These are phyloP conservation scores for Colletotrichum magnum DNA, from an alignment of 2,329 filamentous ascomycete genomes.

Conservation along the genomic window DNA sequence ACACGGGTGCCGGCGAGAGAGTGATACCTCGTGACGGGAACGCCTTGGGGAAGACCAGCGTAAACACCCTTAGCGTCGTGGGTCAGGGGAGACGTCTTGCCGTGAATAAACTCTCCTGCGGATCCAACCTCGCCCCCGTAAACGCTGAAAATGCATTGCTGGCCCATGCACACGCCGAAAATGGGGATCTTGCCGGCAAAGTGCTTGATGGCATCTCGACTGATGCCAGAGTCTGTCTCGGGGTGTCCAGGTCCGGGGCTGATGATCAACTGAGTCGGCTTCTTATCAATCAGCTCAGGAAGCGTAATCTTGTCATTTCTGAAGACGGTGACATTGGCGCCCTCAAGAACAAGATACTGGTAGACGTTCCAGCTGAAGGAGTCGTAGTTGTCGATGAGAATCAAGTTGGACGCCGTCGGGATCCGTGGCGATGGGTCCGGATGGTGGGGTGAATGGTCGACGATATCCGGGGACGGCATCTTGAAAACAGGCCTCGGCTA, in stretches of 20 bases:
- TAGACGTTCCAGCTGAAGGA: slow-evolving; percentile 99
- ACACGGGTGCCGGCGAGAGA: slow-evolving; percentile 93
- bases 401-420: slow-evolving; percentile 86
- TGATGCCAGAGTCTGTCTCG: slow-evolving; percentile 90
- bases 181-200: slow-evolving; percentile 96
- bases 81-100: slow-evolving; percentile 91
- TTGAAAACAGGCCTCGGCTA: slow-evolving; percentile 42
- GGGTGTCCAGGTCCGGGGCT: slow-evolving; percentile 97
- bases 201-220: slow-evolving; percentile 89
- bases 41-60: slow-evolving; percentile 80
- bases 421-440: slow-evolving; percentile 81
- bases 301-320: slow-evolving; percentile 93
- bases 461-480: slow-evolving; percentile 66
- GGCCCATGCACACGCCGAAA: slow-evolving; percentile 98
- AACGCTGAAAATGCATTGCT: slow-evolving; percentile 97
- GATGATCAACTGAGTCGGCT: slow-evolving; percentile 93
- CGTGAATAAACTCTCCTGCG: slow-evolving; percentile 96
- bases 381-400: slow-evolving; percentile 99
- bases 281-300: slow-evolving; percentile 84
- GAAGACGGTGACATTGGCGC: slow-evolving; percentile 89
- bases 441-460: slow-evolving; percentile 90
- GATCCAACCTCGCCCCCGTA: slow-evolving; percentile 93
- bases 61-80: slow-evolving; percentile 97
- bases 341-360: slow-evolving; percentile 97
- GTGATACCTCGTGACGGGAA: slow-evolving; percentile 95